phyloP scores from a whole-genome alignment of 345 rosid species.

The Boechera retrofracta region DNA sequence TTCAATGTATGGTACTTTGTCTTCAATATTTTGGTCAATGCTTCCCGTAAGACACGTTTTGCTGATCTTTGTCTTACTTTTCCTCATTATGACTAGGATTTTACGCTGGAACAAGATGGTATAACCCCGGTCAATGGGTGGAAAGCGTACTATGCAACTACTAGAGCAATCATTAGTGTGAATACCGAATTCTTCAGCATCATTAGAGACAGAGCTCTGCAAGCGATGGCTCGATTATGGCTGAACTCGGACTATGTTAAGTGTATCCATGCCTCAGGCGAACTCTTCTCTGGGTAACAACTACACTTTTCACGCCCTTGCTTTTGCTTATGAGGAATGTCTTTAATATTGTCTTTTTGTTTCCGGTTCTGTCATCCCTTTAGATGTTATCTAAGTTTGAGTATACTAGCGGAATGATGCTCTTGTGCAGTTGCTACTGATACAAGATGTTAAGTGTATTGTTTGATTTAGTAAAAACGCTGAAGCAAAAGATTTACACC shows the following conservation, averaged over 20 bases:
- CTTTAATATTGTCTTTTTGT: neutral
- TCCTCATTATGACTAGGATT: conserved; percentile 58
- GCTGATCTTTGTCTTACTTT: conserved; percentile 13
- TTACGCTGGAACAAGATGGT: conserved; percentile 84
- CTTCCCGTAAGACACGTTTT: neutral
- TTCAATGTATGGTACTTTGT: neutral
- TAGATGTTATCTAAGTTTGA: conserved; percentile 5
- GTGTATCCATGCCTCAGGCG: conserved; percentile 88
- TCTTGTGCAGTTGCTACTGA: conserved; percentile 11
- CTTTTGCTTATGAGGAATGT: conserved; percentile 17
- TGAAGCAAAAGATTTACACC: neutral
- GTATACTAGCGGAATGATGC: conserved; percentile 3
- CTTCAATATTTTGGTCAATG: neutral
- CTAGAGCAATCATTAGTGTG: conserved; percentile 84
- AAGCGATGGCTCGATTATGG: conserved; percentile 85
- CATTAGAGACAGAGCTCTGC: conserved; percentile 76
- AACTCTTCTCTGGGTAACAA: conserved; percentile 84
- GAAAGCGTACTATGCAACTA: conserved; percentile 96
- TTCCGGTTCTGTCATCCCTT: neutral
- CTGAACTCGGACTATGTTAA: conserved; percentile 90
- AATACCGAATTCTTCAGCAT: conserved; percentile 83
- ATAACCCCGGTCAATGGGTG: conserved; percentile 88
- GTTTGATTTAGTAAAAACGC: neutral
- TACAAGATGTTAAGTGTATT: neutral
- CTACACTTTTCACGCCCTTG: conserved; percentile 1